Evolutionary conservation across 495 filamentous ascomycete species (phyloP).

Genomic region (Amorphotheca resinae): DNA sequence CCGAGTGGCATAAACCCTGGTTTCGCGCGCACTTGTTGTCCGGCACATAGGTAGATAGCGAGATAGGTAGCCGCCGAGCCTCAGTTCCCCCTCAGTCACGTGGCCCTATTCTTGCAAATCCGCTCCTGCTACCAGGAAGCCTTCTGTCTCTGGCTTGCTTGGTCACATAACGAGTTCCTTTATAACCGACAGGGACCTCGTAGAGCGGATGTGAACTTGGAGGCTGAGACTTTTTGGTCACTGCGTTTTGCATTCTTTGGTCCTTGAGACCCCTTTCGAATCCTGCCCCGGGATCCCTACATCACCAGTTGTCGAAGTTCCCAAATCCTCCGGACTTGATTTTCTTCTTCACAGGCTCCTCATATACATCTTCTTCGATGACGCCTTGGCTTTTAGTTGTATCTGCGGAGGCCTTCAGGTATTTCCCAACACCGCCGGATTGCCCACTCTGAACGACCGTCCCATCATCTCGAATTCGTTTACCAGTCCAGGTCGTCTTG

Average conservation of each 20-base stretch:
- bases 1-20: too few species aligned
- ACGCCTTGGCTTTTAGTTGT: slow-evolving; percentile 17
- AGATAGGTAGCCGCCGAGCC: too few species aligned
- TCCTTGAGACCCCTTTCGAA: neutral
- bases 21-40: too few species aligned
- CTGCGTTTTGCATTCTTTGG: neutral
- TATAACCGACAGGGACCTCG: too few species aligned
- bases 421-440: slow-evolving; percentile 61
- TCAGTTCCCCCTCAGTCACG: too few species aligned
- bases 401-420: slow-evolving; percentile 50
- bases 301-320: slow-evolving; percentile 76
- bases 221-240: neutral
- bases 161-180: too few species aligned
- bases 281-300: neutral
- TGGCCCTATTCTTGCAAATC: too few species aligned
- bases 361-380: slow-evolving; percentile 45
- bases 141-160: too few species aligned
- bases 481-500: slow-evolving; percentile 82
- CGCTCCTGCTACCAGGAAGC: too few species aligned
- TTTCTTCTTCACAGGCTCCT: slow-evolving; percentile 71
- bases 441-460: slow-evolving; percentile 33
- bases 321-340: slow-evolving; percentile 76
- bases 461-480: slow-evolving; percentile 53
- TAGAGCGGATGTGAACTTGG: neutral
- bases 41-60: too few species aligned